Evolutionary conservation across 495 filamentous ascomycete genomes (phyloP), one percentile per base, ranked within the genome.

Genomic region (Thozetella sp.): DNA sequence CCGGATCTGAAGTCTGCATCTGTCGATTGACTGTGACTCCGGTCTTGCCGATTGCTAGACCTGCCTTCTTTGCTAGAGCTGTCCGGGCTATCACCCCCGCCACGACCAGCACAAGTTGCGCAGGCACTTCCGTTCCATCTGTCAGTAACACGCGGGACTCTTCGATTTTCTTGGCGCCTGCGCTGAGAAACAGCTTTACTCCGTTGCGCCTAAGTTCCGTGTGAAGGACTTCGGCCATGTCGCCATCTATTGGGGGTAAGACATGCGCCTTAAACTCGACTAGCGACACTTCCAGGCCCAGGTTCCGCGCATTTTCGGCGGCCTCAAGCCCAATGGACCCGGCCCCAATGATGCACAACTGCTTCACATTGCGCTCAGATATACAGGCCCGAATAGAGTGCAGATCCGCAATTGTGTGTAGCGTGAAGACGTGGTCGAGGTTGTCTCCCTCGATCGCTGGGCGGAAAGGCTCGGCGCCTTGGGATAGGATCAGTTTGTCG

Each of bases 241-340:
- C 71, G 3, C n/a, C 30, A 57, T 74, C 71, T 15, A 65, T 27
- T 17, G 57, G 65, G 11, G 69, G 65, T 26, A 74, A 65, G 25
- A 72, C 61, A 23, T 74, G 71, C 3, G 63, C 25, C 27, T n/a
- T 26, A 24, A 23, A 57, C 51, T 74, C 71, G 15, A 68, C 52
- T 15, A 70, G 25, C 19, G 37, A 62, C 22, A 68, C 63, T 20
- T 70, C 59, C n/a, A 66, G 50, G 11, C 65, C 67, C 26, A 65
- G 48, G 11, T 40, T 2, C 20, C 55, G 25, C n/a, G 68, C 45
- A 13, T 65, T 64, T 54, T 74, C 70, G 17, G 67, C 71, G 4
- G 66, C 66, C 56, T 74, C 71, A 22, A 74, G 34, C 22, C 71
- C 71, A 30, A 74, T 74, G 57, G 72, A 74, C 3, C 66, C 71